A percentile compares a stretch with the other conserved stretches of the same genome.
phyloP scores from a whole-genome alignment of 1,284 basidiomycete genomes.

The Singerocomus inundabilis region DNA sequence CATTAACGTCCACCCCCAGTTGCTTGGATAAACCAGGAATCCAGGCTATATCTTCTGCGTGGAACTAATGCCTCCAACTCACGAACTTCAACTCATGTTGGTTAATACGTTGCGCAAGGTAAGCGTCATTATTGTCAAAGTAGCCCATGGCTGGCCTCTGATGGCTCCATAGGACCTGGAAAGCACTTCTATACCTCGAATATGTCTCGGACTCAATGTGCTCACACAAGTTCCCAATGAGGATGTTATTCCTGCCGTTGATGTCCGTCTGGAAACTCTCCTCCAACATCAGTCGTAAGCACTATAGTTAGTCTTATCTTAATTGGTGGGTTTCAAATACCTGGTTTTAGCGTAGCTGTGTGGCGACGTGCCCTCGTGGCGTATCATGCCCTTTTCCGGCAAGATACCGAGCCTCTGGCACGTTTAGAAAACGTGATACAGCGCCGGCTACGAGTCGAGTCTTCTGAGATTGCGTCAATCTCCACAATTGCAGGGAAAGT shows the following conservation, averaged over 20 bases:
- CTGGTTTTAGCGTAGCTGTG: constrained; percentile 48
- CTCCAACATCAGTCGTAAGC: constrained; percentile 74
- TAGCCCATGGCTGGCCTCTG: not conserved
- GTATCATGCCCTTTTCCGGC: constrained; percentile 50
- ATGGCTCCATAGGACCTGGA: constrained; percentile 57
- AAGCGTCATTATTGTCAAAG: not conserved
- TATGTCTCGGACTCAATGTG: constrained; percentile 70
- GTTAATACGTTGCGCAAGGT: constrained; percentile 81
- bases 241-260: constrained; percentile 70
- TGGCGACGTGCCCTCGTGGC: constrained; percentile 61
- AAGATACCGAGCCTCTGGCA: constrained; percentile 48
- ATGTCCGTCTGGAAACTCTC: constrained; percentile 59
- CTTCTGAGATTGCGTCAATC: constrained; percentile 11
- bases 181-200: constrained; percentile 46
- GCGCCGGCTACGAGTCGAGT: constrained; percentile 11
- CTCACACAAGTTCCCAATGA: constrained; percentile 57
- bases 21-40: constrained; percentile 3
- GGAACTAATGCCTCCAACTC: constrained; percentile 61
- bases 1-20: not conserved
- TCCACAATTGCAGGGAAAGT: constrained; percentile 24
- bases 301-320: constrained; percentile 28
- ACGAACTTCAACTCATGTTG: constrained; percentile 77
- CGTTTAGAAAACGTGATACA: constrained; percentile 36
- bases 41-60: constrained; percentile 74
- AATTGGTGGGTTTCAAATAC: constrained; percentile 7